Evolutionary conservation across 2,329 filamentous ascomycete genomes (phyloP), one percentile per base, ranked within the genome.

Genomic region (Sporothrix variecibatus): DNA sequence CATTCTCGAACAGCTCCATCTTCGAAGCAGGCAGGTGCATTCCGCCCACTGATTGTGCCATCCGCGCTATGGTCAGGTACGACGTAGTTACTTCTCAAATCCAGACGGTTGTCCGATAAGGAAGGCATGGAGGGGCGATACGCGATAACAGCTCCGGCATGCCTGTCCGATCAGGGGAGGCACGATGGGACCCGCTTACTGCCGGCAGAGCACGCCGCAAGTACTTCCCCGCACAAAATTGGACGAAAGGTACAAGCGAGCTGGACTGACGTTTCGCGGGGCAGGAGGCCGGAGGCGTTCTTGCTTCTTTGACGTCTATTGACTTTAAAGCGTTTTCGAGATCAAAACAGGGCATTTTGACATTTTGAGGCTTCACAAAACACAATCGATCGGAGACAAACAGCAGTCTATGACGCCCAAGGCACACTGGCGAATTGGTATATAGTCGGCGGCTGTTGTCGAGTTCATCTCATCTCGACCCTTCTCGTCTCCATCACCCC

Each of bases 81-180:
- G n/a, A n/a, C n/a, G n/a, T n/a, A 34, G 34, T 3, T 34, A 8
- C 34, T 34, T 34, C 34, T 34, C 34, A 43, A 46, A 23, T 60
- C 15, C n/a, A 28, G 51, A 49, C 43, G 43, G 12, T 15, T 49
- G 4, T 15, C n/a, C 58, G 28, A 40, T 53, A 46, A 40, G 43
- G 26, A 31, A 53, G 17, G 17, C 65, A 34, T 68, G 40, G 65
- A 65, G 71, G 71, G 58, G 58, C 62, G 53, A 69, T 51, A 64
- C 46, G 15, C 26, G 71, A 75, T 71, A 74, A 74, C 70, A 68
- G 64, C 70, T 70, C 56, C 75, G 75, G 75, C 60, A 69, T 60
- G 12, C 51, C 60, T 69, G 58, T 67, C 75, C 75, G 75, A 76
- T 74, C 75, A 72, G 53, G 60, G 31, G 15, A 56, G 28, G 15